Base-by-base conservation (phyloP, 768 basidiomycete species). In the Mycena sanguinolenta region DNA sequence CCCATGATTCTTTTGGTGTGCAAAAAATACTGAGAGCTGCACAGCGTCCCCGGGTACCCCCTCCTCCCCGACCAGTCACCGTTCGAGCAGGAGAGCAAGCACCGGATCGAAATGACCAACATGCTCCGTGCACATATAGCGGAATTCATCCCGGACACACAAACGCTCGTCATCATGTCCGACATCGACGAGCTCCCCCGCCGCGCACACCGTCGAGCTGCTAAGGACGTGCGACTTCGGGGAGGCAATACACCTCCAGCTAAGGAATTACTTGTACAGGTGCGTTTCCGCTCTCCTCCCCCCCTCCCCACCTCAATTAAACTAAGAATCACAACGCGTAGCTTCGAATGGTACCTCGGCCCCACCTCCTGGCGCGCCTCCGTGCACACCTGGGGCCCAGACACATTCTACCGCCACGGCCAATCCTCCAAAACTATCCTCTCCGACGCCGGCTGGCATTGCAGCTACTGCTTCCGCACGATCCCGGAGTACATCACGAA, bases 391-490 rank as follows among this genome's bases (percentile, higher is more conserved):
- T 88, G 86, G 86, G 79, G 70, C n/a, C 69, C 76, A n/a, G 74
- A 77, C 34, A 82, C 77, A 59, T 83, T 76, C 65, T 90, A 90
- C 74, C 82, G 83, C 32, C 88, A 88, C 74, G 85, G 85, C 23
- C 84, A 86, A 75, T 82, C 83, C 61, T 80, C 80, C 12, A 82
- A 89, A 58, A 75, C 77, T 42, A 78, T 87, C 12, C 85, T 91
- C 39, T 87, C 88, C 25, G 89, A 91, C 76, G 80, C 89, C n/a
- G 90, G 90, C 1, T 91, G 89, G 89, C 90, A 91, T 74, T 91
- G 89, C 79, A 88, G 87, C 65, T 91, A 87, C 80, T 91, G 90
- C 78, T 92, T 91, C 84, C 82, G 86, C 52, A 85, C 86, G 16
- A 81, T 91, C 58, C 77, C 83, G 10, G 90, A 92, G 76, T 90